phyloP scores from a whole-genome alignment of 164 flowering plant species.

The Malania oleifera region DNA sequence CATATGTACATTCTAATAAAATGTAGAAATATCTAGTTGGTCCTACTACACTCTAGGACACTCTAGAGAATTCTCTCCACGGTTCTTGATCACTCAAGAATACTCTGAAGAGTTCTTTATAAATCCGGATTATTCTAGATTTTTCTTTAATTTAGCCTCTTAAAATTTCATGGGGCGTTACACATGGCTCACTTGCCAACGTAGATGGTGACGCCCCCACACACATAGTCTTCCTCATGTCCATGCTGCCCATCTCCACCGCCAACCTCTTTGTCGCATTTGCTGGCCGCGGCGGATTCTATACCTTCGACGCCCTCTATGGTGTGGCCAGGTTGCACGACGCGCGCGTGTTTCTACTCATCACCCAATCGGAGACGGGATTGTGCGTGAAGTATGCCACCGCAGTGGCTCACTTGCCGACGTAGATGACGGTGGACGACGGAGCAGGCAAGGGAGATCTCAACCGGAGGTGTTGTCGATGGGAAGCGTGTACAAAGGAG shows the following conservation, averaged over 20 bases:
- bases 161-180: too few species aligned
- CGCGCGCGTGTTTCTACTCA: conserved; percentile 61
- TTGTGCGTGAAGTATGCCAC: conserved; percentile 44
- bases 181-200: too few species aligned
- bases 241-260: conserved; percentile 71
- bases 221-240: conserved; percentile 84
- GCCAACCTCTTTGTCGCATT: conserved; percentile 83
- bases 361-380: conserved; percentile 66
- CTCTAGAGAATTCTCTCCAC: too few species aligned
- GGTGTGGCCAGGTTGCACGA: conserved; percentile 52
- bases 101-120: too few species aligned
- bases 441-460: conserved; percentile 9
- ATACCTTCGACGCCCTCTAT: conserved; percentile 88
- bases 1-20: too few species aligned
- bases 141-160: too few species aligned
- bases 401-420: conserved; percentile 55
- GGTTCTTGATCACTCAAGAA: too few species aligned
- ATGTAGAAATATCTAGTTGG: too few species aligned
- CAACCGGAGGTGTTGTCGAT: conserved; percentile 58
- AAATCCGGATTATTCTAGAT: too few species aligned
- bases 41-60: too few species aligned
- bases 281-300: conserved; percentile 91
- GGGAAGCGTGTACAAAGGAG: conserved; percentile 92
- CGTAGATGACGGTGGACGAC: conserved; percentile 90
- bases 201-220: conserved; percentile 67